Evolutionary conservation across 1,284 basidiomycete genomes (phyloP), one percentile per base, ranked within the genome.

Genomic region (Ceraceosorus bombacis): DNA sequence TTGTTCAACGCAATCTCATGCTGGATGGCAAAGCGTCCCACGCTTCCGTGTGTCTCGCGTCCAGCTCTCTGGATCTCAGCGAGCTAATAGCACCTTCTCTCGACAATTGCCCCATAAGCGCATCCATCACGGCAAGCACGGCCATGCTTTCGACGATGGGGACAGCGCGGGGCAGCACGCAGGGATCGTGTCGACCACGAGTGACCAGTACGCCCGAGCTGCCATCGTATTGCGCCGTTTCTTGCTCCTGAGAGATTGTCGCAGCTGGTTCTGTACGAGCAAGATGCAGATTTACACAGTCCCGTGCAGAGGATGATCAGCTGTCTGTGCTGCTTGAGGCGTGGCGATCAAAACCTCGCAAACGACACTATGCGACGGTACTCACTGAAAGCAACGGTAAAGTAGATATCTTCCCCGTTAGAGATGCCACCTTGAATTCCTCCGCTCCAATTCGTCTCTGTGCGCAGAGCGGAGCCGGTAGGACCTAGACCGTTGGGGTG

Each of bases 111-210:
- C 64, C 68, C 39, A 77, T 53, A 1, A 76, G 54, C 12, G 71
- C 66, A 55, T 99, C 95, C 87, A 98, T 92, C 70, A 96, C 83
- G 63, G 94, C 93, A 51, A 98, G 82, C 17, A 88, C 87, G 0
- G 94, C 91, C 95, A 99, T 98, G 1, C 90, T 86, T 81, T 99
- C 95, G 40, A 98, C 93, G 72, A 99, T 99, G 49, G 95, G 93
- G 27, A 99, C 91, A 6, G 95, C 95, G 49, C 83, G 72, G 40
- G 95, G 94, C 6, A 98, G 91, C 51, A 99, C 95, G 76, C 95
- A 99, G 9, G 95, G 94, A 78, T 97, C 93, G 79, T 96, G 93
- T 61, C 95, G 83, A 8, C 95, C 95, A 53, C 91, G 83, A 37
- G 94, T 89, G 41, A 89, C 90, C 51, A 99, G 83, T 40, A 84